These are phyloP conservation scores for Penicillium occitanis DNA, from an alignment of 2,329 filamentous ascomycete genomes.

Conservation along the genomic window DNA sequence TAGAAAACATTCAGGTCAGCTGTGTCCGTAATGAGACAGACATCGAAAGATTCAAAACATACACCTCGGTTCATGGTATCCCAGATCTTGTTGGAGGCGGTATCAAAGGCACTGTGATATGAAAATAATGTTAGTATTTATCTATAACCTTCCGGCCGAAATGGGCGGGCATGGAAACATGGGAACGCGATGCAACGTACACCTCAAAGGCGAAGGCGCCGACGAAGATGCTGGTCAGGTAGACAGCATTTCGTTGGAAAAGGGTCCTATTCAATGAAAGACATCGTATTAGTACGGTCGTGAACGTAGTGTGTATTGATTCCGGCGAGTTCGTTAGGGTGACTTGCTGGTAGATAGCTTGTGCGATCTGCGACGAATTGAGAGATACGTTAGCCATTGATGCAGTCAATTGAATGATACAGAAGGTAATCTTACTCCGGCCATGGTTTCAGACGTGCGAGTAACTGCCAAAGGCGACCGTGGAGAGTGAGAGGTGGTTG, in stretches of 20 bases:
- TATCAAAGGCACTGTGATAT: slow-evolving; percentile 72
- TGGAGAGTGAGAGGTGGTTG: slow-evolving; percentile 20
- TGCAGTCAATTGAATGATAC: neutral
- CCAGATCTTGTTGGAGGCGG: slow-evolving; percentile 80
- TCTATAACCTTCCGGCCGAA: neutral
- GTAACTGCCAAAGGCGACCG: slow-evolving; percentile 12
- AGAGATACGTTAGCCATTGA: slow-evolving; percentile 31
- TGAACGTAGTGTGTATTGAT: slow-evolving; percentile 11
- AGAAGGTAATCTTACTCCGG: slow-evolving; percentile 49
- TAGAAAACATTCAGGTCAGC: slow-evolving; percentile 42
- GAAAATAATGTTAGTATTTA: slow-evolving; percentile 10
- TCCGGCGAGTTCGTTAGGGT: slow-evolving; percentile 23
- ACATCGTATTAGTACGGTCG: slow-evolving; percentile 24
- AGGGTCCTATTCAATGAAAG: slow-evolving; percentile 60
- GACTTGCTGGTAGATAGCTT: slow-evolving; percentile 62
- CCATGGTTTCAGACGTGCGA: slow-evolving; percentile 51
- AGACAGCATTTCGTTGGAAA: slow-evolving; percentile 83
- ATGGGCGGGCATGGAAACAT: neutral
- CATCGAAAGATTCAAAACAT: slow-evolving; percentile 47
- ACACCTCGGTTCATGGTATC: slow-evolving; percentile 88
- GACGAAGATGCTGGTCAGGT: slow-evolving; percentile 82
- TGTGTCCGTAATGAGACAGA: slow-evolving; percentile 10
- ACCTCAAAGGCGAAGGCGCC: slow-evolving; percentile 90
- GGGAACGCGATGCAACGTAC: slow-evolving; percentile 59
- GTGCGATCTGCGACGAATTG: slow-evolving; percentile 47